These are phyloP conservation scores for Dioscorea zingiberensis DNA, from an alignment of 106 monocot species.

Conservation along the genomic window DNA sequence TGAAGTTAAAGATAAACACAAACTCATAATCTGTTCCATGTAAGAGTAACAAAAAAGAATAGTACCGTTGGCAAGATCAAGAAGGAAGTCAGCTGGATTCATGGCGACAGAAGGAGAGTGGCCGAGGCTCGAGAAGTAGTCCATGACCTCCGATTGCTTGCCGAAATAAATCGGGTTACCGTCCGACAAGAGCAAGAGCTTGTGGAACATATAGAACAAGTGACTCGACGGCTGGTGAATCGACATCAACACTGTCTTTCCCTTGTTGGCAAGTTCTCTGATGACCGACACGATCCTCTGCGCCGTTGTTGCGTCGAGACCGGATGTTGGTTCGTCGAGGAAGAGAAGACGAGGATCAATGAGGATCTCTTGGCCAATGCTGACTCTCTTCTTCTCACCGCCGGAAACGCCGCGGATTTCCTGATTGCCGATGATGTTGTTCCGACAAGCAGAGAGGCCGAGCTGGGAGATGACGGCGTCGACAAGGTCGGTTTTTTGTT, in stretches of 20 bases:
- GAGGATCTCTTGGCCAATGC: slow-evolving; percentile 61
- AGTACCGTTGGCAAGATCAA: no score
- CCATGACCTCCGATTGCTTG: slow-evolving; percentile 21
- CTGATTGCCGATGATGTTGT: slow-evolving; percentile 34
- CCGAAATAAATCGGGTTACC: slow-evolving; percentile 50
- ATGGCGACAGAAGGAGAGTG: slow-evolving; percentile 21
- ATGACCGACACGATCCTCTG: slow-evolving; percentile 34
- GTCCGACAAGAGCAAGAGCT: slow-evolving; percentile 38
- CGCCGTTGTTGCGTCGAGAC: slow-evolving; percentile 52
- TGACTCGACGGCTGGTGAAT: slow-evolving; percentile 60
- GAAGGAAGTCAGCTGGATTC: slow-evolving; percentile 55
- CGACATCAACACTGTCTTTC: slow-evolving; percentile 36
- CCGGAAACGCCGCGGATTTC: slow-evolving; percentile 43
- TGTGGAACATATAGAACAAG: slow-evolving; percentile 52
- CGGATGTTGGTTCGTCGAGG: slow-evolving; percentile 59
- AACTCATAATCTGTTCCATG: no score
- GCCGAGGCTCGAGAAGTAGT: slow-evolving; percentile 36
- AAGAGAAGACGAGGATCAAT: slow-evolving; percentile 46
- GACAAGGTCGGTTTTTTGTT: slow-evolving; percentile 27
- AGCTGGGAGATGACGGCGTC: slow-evolving; percentile 29
- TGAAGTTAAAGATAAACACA: no score
- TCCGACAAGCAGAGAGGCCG: slow-evolving; percentile 15
- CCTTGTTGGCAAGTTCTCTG: slow-evolving; percentile 17
- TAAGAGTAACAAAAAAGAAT: no score
- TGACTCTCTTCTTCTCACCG: slow-evolving; percentile 48